These are phyloP conservation scores for Rubroboletus satanas DNA, from an alignment of 768 basidiomycete species.

Conservation along the genomic window DNA sequence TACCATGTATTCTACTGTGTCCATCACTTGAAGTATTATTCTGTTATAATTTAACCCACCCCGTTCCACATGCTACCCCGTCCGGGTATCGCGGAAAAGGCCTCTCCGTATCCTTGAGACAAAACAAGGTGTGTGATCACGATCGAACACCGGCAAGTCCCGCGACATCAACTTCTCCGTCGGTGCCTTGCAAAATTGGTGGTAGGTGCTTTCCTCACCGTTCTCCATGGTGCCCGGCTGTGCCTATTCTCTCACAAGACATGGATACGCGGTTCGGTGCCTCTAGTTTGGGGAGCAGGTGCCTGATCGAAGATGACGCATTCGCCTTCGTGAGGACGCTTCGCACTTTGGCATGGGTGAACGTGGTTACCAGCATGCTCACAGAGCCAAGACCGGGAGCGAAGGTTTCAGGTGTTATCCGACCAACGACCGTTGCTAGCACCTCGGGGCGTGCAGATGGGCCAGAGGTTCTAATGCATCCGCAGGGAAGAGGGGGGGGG, in stretches of 20 bases:
- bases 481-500: conserved; percentile 1
- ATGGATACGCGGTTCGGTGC: conserved; percentile 6
- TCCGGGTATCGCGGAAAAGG: conserved; percentile 5
- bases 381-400: not conserved
- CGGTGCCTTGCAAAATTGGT: conserved; percentile 20
- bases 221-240: conserved; percentile 3
- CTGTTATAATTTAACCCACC: conserved; percentile 10
- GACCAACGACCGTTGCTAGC: not conserved
- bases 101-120: too few species aligned
- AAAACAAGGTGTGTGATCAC: conserved; percentile 11
- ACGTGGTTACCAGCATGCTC: conserved; percentile 8
- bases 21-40: conserved; percentile 13
- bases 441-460: not conserved
- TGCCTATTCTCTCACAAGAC: conserved; percentile 6
- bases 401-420: conserved; percentile 11
- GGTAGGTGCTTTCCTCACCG: not conserved
- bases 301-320: conserved; percentile 10
- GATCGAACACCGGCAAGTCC: conserved; percentile 24
- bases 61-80: conserved; percentile 11
- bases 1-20: conserved; percentile 19
- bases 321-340: conserved; percentile 6
- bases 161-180: conserved; percentile 16
- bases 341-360: conserved; percentile 6
- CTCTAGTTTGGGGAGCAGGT: not conserved
- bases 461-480: conserved; percentile 7